Evolutionary conservation across 1,284 basidiomycete genomes (phyloP), one percentile per base, ranked within the genome.

Genomic region (Trichosporon faecale): DNA sequence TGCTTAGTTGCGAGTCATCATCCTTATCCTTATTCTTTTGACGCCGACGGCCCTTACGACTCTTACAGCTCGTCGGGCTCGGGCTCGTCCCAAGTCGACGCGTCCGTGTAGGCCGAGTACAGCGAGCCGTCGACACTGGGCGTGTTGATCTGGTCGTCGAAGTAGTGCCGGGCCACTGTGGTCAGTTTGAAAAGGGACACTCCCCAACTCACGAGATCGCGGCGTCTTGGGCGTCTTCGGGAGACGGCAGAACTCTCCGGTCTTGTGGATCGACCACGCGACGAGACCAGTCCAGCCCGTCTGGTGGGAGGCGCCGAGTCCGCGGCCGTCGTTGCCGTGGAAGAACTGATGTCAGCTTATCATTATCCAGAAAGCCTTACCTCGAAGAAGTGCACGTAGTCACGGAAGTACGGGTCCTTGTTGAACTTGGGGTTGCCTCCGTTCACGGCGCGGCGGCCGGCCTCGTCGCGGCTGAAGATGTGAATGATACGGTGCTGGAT

Each of bases 401-500:
- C 94, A 63, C 93, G 88, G 88, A 98, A 98, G 85, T 98, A 88
- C n/a, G 95, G 94, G 82, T 98, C 96, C 70, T 88, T 86, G 84
- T 98, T 92, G 74, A 98, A 85, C 83, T 91, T 93, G 29, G 88
- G 86, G 78, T 91, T 91, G 16, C 94, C 94, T 29, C 94, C 95
- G 80, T 99, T 98, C 64, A 91, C 92, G 1, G 96, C 94, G 55
- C 96, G 87, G 72, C 89, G 88, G 12, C 95, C 95, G 72, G 93
- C 87, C 72, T 88, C 85, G 80, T 98, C 96, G 49, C 94, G 89
- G 25, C 92, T 90, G 81, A 99, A 99, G 78, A 99, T 94, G 82
- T 98, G 94, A 70, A 98, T 98, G 75, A 98, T 69, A 55, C 96
- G 91, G 81, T 98, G 95, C 80, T 98, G 95, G 70, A 99, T 94